Evolutionary conservation across 2,329 filamentous ascomycete genomes (phyloP).

Genomic region (Trichoderma simmonsii): DNA sequence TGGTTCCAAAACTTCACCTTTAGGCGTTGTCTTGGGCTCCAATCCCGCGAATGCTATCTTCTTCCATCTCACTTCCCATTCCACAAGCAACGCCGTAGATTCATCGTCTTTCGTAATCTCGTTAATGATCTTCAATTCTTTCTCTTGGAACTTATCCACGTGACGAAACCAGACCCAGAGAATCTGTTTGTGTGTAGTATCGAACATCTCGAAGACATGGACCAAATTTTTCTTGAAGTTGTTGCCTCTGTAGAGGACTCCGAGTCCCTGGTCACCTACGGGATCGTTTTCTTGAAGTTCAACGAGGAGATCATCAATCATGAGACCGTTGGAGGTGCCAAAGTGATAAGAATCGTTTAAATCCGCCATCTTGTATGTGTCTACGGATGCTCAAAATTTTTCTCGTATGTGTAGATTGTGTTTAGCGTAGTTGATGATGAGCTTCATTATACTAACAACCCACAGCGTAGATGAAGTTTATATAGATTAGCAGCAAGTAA

Average conservation of each 20-base stretch:
- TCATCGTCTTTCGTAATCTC: neutral
- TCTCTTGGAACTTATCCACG: neutral
- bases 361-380: neutral
- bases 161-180: neutral
- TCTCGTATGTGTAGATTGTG: neutral
- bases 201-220: neutral
- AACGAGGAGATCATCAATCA: neutral
- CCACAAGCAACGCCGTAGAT: neutral
- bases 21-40: neutral
- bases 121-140: rapidly evolving
- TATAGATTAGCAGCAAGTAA: neutral
- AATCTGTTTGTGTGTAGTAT: neutral
- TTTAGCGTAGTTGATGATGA: neutral
- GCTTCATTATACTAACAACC: neutral
- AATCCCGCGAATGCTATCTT: neutral
- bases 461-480: neutral
- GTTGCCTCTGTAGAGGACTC: neutral
- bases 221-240: neutral
- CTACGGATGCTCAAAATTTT: neutral
- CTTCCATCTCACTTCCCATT: neutral
- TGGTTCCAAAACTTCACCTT: neutral
- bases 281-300: neutral
- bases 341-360: neutral
- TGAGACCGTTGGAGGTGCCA: neutral
- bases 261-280: neutral